These are phyloP conservation scores for Combretum micranthum DNA, from an alignment of 345 rosid species.

Conservation along the genomic window DNA sequence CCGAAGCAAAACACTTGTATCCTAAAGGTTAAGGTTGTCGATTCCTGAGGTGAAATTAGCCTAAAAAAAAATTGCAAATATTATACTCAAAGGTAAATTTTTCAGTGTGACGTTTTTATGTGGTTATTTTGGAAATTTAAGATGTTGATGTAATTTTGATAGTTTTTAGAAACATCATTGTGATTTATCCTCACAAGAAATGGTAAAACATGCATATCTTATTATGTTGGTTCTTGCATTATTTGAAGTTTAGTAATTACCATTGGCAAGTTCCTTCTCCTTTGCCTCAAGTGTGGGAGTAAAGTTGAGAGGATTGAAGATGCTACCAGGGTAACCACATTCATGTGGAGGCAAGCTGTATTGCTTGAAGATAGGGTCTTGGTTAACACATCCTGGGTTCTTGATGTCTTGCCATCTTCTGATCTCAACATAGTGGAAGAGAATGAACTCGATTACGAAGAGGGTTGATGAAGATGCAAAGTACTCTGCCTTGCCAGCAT, in stretches of 20 bases:
- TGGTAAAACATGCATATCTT: neutral
- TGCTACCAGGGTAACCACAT: slow-evolving; percentile 82
- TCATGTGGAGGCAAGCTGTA: slow-evolving; percentile 90
- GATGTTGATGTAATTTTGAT: too few relatives aligned
- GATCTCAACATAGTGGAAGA: slow-evolving; percentile 96
- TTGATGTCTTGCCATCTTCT: slow-evolving; percentile 98
- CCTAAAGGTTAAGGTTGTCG: too few relatives aligned
- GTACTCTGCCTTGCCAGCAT: slow-evolving; percentile 88
- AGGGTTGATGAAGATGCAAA: slow-evolving; percentile 90
- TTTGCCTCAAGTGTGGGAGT: slow-evolving; percentile 82
- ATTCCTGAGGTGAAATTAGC: too few relatives aligned
- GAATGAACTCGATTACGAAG: slow-evolving; percentile 89
- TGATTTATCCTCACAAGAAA: neutral
- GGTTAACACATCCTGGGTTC: slow-evolving; percentile 96
- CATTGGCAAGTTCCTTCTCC: slow-evolving; percentile 94
- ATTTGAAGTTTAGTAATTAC: slow-evolving; percentile 18
- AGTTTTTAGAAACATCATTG: too few relatives aligned
- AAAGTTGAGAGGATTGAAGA: slow-evolving; percentile 92
- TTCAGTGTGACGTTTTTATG: too few relatives aligned
- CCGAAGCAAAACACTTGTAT: too few relatives aligned
- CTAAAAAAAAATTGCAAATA: too few relatives aligned
- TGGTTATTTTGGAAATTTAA: too few relatives aligned
- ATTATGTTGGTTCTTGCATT: neutral
- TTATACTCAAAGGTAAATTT: too few relatives aligned
- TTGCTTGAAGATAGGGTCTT: slow-evolving; percentile 97